A percentile compares a stretch with the other conserved stretches of the same genome.
Conservation (phyloP, 1,284 basidiomycete species). For the Apiotrichum mycotoxinovorans region DNA sequence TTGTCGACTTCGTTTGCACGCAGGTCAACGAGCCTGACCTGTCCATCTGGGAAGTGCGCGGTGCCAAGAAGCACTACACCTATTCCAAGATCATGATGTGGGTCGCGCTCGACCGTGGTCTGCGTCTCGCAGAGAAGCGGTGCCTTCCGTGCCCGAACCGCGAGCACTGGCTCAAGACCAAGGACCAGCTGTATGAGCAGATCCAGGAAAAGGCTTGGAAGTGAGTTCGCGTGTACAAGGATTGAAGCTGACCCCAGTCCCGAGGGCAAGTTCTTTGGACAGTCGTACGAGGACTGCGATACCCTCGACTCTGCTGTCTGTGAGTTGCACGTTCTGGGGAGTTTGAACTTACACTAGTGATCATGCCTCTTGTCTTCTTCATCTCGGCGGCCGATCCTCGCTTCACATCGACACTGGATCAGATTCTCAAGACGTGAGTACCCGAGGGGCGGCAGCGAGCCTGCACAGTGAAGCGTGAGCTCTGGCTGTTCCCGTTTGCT, state of each 20-base stretch:
- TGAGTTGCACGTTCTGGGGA: conserved; percentile 16
- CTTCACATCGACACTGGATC: conserved; percentile 74
- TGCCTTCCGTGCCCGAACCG: conserved; percentile 54
- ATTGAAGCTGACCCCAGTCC: conserved; percentile 17
- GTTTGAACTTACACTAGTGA: conserved; percentile 17
- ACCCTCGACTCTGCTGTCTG: conserved; percentile 51
- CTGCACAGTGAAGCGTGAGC: no score
- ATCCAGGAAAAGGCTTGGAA: conserved; percentile 62
- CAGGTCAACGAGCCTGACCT: conserved; percentile 44
- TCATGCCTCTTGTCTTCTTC: conserved; percentile 64
- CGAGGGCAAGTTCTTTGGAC: conserved; percentile 43
- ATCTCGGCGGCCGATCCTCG: conserved; percentile 74
- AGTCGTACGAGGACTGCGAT: conserved; percentile 53
- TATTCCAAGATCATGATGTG: conserved; percentile 93
- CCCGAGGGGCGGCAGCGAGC: no score
- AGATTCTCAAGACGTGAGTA: conserved; percentile 64
- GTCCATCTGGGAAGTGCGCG: conserved; percentile 70
- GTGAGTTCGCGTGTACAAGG: conserved; percentile 25
- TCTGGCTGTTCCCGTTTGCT: neutral
- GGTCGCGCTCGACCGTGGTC: conserved; percentile 86
- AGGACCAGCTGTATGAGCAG: conserved; percentile 75
- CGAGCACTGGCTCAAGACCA: conserved; percentile 65
- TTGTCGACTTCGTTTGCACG: conserved; percentile 50
- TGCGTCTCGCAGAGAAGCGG: conserved; percentile 85
- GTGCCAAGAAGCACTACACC: conserved; percentile 74